These are phyloP conservation scores for Xylariaceae sp. DNA, from an alignment of 2,329 filamentous ascomycete genomes.

Conservation along the genomic window DNA sequence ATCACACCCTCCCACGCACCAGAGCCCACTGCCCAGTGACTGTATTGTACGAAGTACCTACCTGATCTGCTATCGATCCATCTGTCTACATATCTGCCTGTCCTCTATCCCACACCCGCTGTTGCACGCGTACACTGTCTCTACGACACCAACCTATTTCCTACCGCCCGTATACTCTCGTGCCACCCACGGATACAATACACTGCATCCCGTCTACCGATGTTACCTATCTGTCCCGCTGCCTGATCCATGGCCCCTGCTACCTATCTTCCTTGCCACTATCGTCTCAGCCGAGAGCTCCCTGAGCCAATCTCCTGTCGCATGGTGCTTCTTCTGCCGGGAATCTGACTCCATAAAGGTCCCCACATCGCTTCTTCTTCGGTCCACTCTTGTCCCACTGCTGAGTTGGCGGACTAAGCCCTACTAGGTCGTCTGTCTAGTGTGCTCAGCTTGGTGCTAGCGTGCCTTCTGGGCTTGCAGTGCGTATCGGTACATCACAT, in stretches of 20 bases:
- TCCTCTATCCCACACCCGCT: no score
- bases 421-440: conserved; percentile 22
- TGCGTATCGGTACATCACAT: neutral
- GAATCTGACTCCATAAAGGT: conserved; percentile 12
- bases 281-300: conserved; percentile 31
- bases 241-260: conserved; percentile 9
- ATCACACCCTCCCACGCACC: neutral
- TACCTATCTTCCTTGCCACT: conserved; percentile 19
- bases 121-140: no score
- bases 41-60: neutral
- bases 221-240: conserved; percentile 12
- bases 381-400: conserved; percentile 18
- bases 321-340: conserved; percentile 20
- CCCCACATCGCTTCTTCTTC: conserved; percentile 23
- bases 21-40: neutral
- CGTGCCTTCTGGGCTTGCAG: neutral
- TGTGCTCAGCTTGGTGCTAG: conserved; percentile 8
- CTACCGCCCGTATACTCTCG: neutral
- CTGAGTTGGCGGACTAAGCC: conserved; percentile 31
- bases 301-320: conserved; percentile 29
- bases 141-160: neutral
- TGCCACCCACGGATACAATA: neutral
- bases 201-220: conserved; percentile 9
- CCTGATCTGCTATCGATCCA: no score
- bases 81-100: no score